Evolutionary conservation across 257 asterid genomes (phyloP).

Genomic region (Ligustrum vulgare): DNA sequence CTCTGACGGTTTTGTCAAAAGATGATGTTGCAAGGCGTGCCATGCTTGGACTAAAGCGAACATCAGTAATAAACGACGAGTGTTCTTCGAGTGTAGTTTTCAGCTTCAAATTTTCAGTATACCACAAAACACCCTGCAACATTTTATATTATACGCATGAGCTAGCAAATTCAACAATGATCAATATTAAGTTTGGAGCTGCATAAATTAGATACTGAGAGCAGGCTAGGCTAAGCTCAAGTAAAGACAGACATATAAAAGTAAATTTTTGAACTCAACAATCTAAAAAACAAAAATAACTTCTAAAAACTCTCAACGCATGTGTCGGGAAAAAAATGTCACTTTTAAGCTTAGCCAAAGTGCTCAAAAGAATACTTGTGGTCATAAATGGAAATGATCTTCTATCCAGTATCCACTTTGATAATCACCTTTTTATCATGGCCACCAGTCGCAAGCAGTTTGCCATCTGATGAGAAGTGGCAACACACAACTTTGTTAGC

Average conservation of each 20-base stretch:
- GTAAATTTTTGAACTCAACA: neutral
- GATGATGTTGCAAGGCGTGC: conserved; percentile 97
- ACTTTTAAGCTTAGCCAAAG: neutral
- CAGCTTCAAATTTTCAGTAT: conserved; percentile 67
- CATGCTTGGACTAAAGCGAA: conserved; percentile 97
- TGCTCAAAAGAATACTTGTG: neutral
- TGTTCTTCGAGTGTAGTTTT: conserved; percentile 94
- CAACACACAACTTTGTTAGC: conserved; percentile 79
- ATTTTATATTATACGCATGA: conserved; percentile 18
- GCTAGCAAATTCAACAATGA: neutral
- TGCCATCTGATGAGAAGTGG: conserved; percentile 98
- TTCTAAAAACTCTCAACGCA: neutral
- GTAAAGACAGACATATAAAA: neutral
- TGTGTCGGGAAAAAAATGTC: neutral
- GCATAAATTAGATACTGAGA: neutral
- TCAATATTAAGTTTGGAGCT: conserved; percentile 1
- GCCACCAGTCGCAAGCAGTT: conserved; percentile 93
- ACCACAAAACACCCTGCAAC: conserved; percentile 88
- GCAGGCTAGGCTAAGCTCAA: neutral
- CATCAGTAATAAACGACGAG: conserved; percentile 73
- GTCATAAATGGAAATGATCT: neutral
- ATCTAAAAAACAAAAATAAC: neutral
- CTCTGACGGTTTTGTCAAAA: conserved; percentile 92
- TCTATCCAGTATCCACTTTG: conserved; percentile 9
- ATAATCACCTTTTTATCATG: conserved; percentile 88